phyloP scores from a whole-genome alignment of 208 protist genomes.

The Trypanosoma cruzi region DNA sequence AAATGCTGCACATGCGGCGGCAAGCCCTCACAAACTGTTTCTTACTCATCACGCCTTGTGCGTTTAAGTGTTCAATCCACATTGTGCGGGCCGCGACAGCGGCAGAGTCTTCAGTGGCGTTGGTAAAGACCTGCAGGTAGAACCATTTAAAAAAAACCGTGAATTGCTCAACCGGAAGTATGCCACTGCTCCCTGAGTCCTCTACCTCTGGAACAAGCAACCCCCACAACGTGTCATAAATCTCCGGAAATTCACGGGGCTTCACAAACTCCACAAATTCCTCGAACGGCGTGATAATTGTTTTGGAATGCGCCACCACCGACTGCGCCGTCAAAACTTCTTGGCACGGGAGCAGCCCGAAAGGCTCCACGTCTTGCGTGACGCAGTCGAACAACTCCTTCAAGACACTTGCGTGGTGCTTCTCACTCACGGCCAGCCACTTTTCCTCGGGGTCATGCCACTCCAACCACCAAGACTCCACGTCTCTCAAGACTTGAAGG shows the following conservation, averaged over 20 bases:
- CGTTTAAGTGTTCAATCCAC: constrained; percentile 53
- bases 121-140: constrained; percentile 58
- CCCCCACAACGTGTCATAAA: constrained; percentile 63
- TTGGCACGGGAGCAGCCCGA: constrained; percentile 44
- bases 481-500: constrained; percentile 40
- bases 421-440: constrained; percentile 23
- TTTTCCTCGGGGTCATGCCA: constrained; percentile 37
- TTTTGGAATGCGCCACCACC: constrained; percentile 32
- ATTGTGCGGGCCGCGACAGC: constrained; percentile 53
- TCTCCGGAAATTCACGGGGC: constrained; percentile 37
- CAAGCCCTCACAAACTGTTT: constrained; percentile 58
- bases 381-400: constrained; percentile 70
- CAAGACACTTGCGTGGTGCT: constrained; percentile 35
- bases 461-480: constrained; percentile 50
- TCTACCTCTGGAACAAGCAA: constrained; percentile 6
- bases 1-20: constrained; percentile 47
- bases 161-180: constrained; percentile 49
- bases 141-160: constrained; percentile 80
- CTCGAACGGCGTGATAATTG: constrained; percentile 44
- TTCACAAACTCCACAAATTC: constrained; percentile 52
- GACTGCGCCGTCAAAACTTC: constrained; percentile 55
- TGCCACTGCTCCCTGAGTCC: constrained; percentile 13
- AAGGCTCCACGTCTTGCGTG: constrained; percentile 70
- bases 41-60: constrained; percentile 41
- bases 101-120: constrained; percentile 49